A percentile compares a stretch with the other conserved stretches of the same genome.
These are phyloP conservation scores for Hypoxylon perforatum DNA, from an alignment of 495 filamentous ascomycete genomes.

Conservation along the genomic window DNA sequence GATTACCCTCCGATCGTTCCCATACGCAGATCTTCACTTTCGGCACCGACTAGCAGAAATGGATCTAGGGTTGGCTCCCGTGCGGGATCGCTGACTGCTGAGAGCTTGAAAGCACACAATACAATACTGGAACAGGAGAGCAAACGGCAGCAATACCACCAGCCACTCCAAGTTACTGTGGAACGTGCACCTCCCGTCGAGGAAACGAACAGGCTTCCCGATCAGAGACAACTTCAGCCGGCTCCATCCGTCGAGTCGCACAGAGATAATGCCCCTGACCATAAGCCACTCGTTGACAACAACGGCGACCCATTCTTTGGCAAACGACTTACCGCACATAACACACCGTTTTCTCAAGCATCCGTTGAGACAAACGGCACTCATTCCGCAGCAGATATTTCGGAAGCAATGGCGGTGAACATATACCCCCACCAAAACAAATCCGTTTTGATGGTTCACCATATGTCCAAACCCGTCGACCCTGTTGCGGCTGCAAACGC, in stretches of 20 bases:
- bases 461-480: slow-evolving; percentile 59
- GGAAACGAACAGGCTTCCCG: slow-evolving; percentile 42
- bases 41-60: slow-evolving; percentile 76
- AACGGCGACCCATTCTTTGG: slow-evolving; percentile 67
- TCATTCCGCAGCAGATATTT: slow-evolving; percentile 64
- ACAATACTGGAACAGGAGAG: slow-evolving; percentile 48
- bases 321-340: slow-evolving; percentile 61
- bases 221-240: slow-evolving; percentile 45
- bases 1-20: slow-evolving; percentile 71
- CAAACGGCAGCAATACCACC: slow-evolving; percentile 40
- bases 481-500: slow-evolving; percentile 40
- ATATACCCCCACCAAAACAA: slow-evolving; percentile 90
- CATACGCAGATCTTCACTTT: slow-evolving; percentile 71
- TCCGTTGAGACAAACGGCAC: slow-evolving; percentile 67
- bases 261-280: slow-evolving; percentile 43
- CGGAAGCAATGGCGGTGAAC: slow-evolving; percentile 83
- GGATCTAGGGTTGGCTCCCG: slow-evolving; percentile 68
- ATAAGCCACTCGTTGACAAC: slow-evolving; percentile 55
- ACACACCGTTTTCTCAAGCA: slow-evolving; percentile 68
- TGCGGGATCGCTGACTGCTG: slow-evolving; percentile 69
- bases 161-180: slow-evolving; percentile 40
- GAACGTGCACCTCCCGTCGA: slow-evolving; percentile 41
- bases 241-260: slow-evolving; percentile 48
- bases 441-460: slow-evolving; percentile 80
- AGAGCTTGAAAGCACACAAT: slow-evolving; percentile 72